These are phyloP conservation scores for Rhipidocladum racemiflorum DNA, from an alignment of 176 grass and related monocot species.

Conservation along the genomic window DNA sequence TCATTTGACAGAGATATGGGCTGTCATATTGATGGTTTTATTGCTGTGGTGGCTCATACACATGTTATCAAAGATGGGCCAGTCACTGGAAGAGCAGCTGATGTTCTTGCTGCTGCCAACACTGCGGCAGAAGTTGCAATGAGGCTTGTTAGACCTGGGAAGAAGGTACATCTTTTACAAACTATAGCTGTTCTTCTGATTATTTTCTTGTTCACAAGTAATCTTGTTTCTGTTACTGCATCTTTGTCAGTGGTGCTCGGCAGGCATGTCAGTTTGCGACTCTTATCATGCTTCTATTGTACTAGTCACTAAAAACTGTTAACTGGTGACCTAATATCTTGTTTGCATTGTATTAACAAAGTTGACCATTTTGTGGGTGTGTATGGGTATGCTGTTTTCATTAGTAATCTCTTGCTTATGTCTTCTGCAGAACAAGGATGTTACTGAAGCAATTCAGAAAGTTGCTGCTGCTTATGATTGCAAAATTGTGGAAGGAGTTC, in stretches of 20 bases:
- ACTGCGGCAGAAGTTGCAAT: constrained; percentile 91
- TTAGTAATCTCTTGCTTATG: background rate
- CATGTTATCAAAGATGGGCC: constrained; percentile 68
- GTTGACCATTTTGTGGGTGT: background rate
- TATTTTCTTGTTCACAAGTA: background rate
- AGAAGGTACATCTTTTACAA: constrained; percentile 56
- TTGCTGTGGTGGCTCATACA: constrained; percentile 95
- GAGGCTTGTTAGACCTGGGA: constrained; percentile 93
- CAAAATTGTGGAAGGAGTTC: constrained; percentile 97
- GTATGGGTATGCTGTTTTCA: background rate
- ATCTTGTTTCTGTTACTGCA: background rate
- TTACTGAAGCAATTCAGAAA: constrained; percentile 96
- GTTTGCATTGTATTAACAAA: background rate
- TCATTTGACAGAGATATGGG: constrained; percentile 78
- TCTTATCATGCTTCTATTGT: background rate
- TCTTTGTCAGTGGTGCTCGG: background rate
- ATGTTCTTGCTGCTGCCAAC: constrained; percentile 90
- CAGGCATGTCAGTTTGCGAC: background rate
- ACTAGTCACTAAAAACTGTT: background rate
- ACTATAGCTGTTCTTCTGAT: background rate
- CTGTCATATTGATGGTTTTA: constrained; percentile 99
- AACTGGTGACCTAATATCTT: background rate
- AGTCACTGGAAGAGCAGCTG: constrained; percentile 73
- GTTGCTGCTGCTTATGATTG: constrained; percentile 92
- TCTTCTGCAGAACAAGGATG: constrained; percentile 87